phyloP scores from a whole-genome alignment of 31 red algal species.

The Endocladia muricata region DNA sequence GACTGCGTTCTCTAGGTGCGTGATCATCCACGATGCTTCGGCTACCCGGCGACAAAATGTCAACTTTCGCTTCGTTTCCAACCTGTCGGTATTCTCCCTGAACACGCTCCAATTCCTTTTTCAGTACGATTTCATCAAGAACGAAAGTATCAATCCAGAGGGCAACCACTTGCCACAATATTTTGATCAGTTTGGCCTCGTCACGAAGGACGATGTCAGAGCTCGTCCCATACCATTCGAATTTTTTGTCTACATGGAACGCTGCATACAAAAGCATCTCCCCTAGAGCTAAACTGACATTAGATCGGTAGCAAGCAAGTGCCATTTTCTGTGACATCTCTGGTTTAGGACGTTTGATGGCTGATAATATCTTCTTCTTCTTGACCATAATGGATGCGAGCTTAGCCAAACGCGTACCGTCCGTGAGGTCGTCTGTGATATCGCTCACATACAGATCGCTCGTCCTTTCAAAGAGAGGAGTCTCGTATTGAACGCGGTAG shows the following conservation, averaged over 20 bases:
- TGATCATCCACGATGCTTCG: neutral
- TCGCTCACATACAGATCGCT: slow-evolving; percentile 1
- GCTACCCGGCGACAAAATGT: neutral
- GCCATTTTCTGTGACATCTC: neutral
- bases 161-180: slow-evolving; percentile 54
- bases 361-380: slow-evolving; percentile 6
- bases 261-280: slow-evolving; percentile 11
- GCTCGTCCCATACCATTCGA: slow-evolving; percentile 21
- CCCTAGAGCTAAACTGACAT: slow-evolving; percentile 49
- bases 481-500: slow-evolving; percentile 32
- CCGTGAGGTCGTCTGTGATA: slow-evolving; percentile 31
- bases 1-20: slow-evolving; percentile 16
- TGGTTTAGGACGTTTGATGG: neutral
- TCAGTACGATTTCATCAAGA: slow-evolving; percentile 9
- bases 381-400: slow-evolving; percentile 34
- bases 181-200: slow-evolving; percentile 9
- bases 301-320: neutral
- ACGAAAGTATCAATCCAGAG: slow-evolving; percentile 54
- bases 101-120: slow-evolving; percentile 14
- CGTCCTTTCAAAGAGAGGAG: slow-evolving; percentile 14
- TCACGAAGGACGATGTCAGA: slow-evolving; percentile 32
- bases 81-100: slow-evolving; percentile 37
- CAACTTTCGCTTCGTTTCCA: neutral
- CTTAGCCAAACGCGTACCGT: slow-evolving; percentile 56
- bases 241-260: neutral